Evolutionary conservation across 1,139 yeast species (phyloP), one percentile per base, ranked within the genome.

Genomic region (Entelexis sorbosivorans): DNA sequence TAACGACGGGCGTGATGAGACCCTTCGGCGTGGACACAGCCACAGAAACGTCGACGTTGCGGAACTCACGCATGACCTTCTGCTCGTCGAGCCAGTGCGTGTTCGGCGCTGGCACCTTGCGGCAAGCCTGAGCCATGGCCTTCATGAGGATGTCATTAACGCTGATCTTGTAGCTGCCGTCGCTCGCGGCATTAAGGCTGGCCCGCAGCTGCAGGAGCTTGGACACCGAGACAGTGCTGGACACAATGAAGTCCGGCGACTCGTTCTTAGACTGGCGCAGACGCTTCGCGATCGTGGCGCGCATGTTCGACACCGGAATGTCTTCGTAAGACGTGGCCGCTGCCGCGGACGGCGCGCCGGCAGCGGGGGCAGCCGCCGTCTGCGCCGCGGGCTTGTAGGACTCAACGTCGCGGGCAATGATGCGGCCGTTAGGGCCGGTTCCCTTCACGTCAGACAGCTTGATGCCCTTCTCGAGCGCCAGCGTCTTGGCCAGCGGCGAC

Each of bases 1-100:
- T 82, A 61, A 91, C 87, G 62, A 91, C 91, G 60, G 99, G 99
- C 48, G 99, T 91, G 69, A 93, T 82, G 63, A 91, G 77, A 53
- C 99, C 99, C 53, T 95, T 79, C 68, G 97, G 96, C 20, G 98
- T 91, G 57, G 98, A 95, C 59, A 91, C 99, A 44, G 99, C 99
- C 56, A 91, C 96, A 29, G 97, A 88, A 55, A 91, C 95, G 67
- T 91, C 99, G 56, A 89, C 97, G 63, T 81, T 82, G 65, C 77
- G 75, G 77, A 81, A 91, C 72, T 85, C 89, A 74, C 99, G 86
- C 64, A 93, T 85, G 62, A 91, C 82, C 59, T 89, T 88, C 73
- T 89, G 82, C 45, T 77, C 73, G 66, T 84, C 95, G 64, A 91
- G 76, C 94, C 96, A 91, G 67, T 91, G 84, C 38, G 96, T 78